Base-by-base conservation (phyloP, 352 stramenopile genomes). In the Phytophthora quininea region DNA sequence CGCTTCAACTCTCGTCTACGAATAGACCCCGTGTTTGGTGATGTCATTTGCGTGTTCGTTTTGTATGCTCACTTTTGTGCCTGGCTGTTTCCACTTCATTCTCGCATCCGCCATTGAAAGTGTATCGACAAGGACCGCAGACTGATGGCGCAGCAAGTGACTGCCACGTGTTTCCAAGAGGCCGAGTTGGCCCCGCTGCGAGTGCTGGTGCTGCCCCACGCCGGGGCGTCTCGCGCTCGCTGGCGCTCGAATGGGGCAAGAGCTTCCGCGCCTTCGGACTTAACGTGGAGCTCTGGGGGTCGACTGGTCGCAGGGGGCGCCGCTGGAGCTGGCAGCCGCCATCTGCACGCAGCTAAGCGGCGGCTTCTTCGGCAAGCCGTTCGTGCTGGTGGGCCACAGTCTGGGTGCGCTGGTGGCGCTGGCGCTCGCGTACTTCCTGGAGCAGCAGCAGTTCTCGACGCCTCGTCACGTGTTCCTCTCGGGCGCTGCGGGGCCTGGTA, bases 341-440 rank as follows among this genome's bases (percentile, higher is more conserved):
- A 70, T 88, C 46, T 76, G 75, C 50, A 60, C 64, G 50, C 52
- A 78, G 58, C 69, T 91, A 19, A 69, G 54, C 54, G 64, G 62
- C 50, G 72, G 74, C 42, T 93, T 93, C 69, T 91, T 93, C 55
- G 81, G 88, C 64, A 93, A 93, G 64, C 82, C 76, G 0, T 93
- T 88, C 59, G 80, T 88, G 37, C 53, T 93, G 30, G 40, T 87
- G 29, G 85, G 85, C 53, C 85, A 93, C 69, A 90, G 80, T 62
- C 69, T 93, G 10, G 85, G 85, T n/a, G 82, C 85, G 38, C 62
- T 90, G 27, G 68, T 78, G 43, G 80, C 79, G 42, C 66, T 93
- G 10, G 81, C 76, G 35, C 69, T 93, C 37, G 67, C 82, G 65
- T 69, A 74, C 33, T 65, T 72, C 62, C 73, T 93, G 10, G 65